phyloP scores from a whole-genome alignment of 2,329 filamentous ascomycete genomes.

The Diaporthe vaccinii region DNA sequence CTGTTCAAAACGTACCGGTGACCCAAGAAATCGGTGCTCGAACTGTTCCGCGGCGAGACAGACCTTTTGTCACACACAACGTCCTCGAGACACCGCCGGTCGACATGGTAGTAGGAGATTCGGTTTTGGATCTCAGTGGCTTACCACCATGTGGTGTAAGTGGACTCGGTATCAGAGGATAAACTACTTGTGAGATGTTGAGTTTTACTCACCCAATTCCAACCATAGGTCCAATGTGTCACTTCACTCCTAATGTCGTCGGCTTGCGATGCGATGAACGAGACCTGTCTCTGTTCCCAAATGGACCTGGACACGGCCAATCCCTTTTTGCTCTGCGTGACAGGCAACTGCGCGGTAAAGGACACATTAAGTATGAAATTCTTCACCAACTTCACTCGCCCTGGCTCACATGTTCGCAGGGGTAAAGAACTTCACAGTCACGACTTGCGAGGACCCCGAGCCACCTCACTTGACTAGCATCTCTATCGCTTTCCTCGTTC shows the following conservation, averaged over 20 bases:
- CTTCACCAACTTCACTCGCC: background rate
- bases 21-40: background rate
- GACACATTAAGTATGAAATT: background rate
- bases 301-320: background rate
- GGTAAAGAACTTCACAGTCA: slow-evolving; percentile 7
- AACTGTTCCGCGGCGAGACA: background rate
- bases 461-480: background rate
- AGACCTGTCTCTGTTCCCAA: slow-evolving; percentile 27
- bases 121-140: background rate
- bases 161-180: background rate
- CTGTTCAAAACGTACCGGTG: background rate
- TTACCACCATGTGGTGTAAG: slow-evolving; percentile 24
- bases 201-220: background rate
- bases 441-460: background rate
- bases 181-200: background rate
- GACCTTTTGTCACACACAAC: background rate
- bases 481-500: slow-evolving; percentile 26
- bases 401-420: background rate
- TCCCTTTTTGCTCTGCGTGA: background rate
- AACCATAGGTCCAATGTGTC: slow-evolving; percentile 1
- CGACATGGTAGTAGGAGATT: background rate
- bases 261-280: background rate
- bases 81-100: background rate
- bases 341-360: background rate
- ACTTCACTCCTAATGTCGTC: background rate